Evolutionary conservation across 345 rosid species (phyloP), one percentile per base, ranked within the genome.

Genomic region (Linum lewisii): DNA sequence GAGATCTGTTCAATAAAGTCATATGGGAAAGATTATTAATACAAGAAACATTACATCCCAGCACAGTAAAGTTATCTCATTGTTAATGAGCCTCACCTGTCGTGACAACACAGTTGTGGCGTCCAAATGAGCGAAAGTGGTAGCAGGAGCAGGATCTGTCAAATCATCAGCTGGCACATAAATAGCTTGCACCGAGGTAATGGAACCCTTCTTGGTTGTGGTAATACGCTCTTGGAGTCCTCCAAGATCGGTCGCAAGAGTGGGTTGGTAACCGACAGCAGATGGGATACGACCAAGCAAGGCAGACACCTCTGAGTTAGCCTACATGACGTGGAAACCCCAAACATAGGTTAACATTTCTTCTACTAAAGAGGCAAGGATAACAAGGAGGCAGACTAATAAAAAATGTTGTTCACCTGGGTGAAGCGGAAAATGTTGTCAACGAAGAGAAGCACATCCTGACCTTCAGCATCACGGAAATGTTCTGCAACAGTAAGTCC

Each of bases 111-210:
- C 99, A 55, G 99, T 93, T 20, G 99, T 89, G 63, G 96, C 99
- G 64, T 93, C 99, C 88, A 93, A 87, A 80, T 93, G 99, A 71
- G 96, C 96, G 58, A 93, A 93, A 19, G 97, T 89, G 58, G 99
- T 93, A 4, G 95, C 99, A 26, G 94, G 97, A 76, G 97, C 99
- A 1, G 99, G 99, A 89, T 93, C 99, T 58, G 99, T 93, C 88
- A 93, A 79, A 73, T 89, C 99, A 75, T 92, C 97, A 77, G 97
- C 99, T 75, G 99, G 99, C 57, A 93, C 99, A 60, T 90, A 93
- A 56, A 93, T 90, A 66, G 97, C 99, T 79, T 93, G 99, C 37
- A 94, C 95, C 23, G 99, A 94, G 34, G 99, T 90, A 57, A 94
- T 94, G 25, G 99, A 94, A 59, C 97, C 97, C 63, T 94, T 94